Percentiles rank a stretch among this genome's conserved stretches.
phyloP scores from a whole-genome alignment of 1,139 yeast species.

The Ogataea hybrid region DNA sequence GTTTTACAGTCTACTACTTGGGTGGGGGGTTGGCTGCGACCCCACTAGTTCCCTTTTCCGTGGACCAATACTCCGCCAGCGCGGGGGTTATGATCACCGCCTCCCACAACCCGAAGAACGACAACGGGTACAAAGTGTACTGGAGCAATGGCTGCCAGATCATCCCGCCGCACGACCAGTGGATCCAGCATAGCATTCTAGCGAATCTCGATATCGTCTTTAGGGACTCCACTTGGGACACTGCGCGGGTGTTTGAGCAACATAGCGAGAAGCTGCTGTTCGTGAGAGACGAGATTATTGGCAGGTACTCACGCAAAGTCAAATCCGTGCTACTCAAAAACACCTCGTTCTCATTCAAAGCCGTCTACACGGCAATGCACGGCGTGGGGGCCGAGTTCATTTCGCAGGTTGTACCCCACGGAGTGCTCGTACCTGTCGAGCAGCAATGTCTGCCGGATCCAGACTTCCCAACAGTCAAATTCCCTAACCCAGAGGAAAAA shows the following conservation, averaged over 20 bases:
- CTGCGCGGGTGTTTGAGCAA: conserved; percentile 34
- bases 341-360: conserved; percentile 34
- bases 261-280: conserved; percentile 18
- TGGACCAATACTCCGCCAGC: conserved; percentile 59
- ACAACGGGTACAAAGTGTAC: conserved; percentile 94
- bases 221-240: conserved; percentile 45
- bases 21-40: conserved; percentile 69
- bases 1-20: conserved; percentile 67
- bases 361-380: conserved; percentile 92
- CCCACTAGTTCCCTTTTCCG: conserved; percentile 88
- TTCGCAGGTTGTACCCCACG: conserved; percentile 30
- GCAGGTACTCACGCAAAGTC: conserved; percentile 38
- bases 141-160: conserved; percentile 94
- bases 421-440: conserved; percentile 37
- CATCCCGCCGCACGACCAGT: conserved; percentile 83
- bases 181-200: conserved; percentile 64
- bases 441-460: conserved; percentile 81
- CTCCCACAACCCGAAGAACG: conserved; percentile 90
- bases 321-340: conserved; percentile 31
- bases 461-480: conserved; percentile 74
- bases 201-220: conserved; percentile 62
- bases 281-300: conserved; percentile 30
- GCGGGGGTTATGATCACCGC: conserved; percentile 97
- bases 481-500: conserved; percentile 95
- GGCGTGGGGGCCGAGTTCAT: conserved; percentile 77